Evolutionary conservation across 371 early-diverging fungal species (phyloP), one percentile per base, ranked within the genome.

Genomic region (Apophysomyces variabilis): DNA sequence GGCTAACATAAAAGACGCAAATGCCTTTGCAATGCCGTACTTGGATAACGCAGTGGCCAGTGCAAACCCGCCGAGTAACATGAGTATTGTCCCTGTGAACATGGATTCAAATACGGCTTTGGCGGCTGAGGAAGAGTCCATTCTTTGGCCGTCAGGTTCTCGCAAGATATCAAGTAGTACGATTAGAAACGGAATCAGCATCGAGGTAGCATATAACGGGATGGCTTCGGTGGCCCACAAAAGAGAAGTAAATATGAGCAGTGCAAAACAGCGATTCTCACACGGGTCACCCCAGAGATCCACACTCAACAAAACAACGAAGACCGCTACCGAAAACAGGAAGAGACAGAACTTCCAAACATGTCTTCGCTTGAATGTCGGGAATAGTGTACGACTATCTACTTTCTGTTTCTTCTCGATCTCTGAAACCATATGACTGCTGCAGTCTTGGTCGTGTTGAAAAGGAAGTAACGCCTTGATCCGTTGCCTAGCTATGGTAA

Each of bases 41-140:
- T 95, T 95, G 77, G 89, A 90, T 64, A 96, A 80, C 7, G 97
- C 97, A 7, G 94, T 93, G 14, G 98, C 99, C 12, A 98, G 82
- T 1, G 96, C 85, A 79, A 98, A 98, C 1, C 99, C 97, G 68
- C 98, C 98, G 11, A 98, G 85, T 14, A 98, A 86, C 64, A 98
- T 83, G 95, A 98, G 95, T 68, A 98, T 95, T 5, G 96, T 96
- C 2, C 96, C 93, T 32, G 92, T 90, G 69, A 96, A 99, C 99
- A 99, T 99, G 65, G 94, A 87, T 0, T 88, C 80, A 70, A 97
- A 96, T 54, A 95, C 88, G 21, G 80, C 75, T 66, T 91, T 93
- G 38, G 97, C 85, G 12, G 96, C 95, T 9, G 54, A 7, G 0
- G 21, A 1, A 5, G 54, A 9, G 54, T 50, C 35, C 78, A 89